These are phyloP conservation scores for Bidens hawaiensis DNA, from an alignment of 140 eudicot genomes.

Conservation along the genomic window DNA sequence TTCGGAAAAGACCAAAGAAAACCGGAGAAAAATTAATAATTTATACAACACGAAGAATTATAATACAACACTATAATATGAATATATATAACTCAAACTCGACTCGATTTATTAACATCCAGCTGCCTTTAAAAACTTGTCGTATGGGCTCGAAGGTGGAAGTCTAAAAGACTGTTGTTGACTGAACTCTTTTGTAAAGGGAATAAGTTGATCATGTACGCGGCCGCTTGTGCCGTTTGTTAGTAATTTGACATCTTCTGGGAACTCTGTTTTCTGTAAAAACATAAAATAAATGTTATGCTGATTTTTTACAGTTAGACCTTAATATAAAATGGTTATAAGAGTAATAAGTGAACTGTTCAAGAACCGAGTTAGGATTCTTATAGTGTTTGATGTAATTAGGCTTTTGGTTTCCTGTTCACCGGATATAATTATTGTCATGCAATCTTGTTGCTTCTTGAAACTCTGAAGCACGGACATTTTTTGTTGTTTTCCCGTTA, in stretches of 20 bases:
- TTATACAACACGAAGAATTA: slow-evolving; percentile 14
- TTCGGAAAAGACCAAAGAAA: slow-evolving; percentile 14
- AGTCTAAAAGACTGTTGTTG: slow-evolving; percentile 56
- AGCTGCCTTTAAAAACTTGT: slow-evolving; percentile 71
- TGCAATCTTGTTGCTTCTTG: slow-evolving; percentile 51
- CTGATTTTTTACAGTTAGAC: not conserved
- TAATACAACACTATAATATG: slow-evolving; percentile 12
- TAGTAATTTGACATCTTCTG: slow-evolving; percentile 12
- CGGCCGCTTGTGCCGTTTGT: slow-evolving; percentile 18
- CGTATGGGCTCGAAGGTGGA: slow-evolving; percentile 78
- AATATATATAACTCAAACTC: slow-evolving; percentile 8
- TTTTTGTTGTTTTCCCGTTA: slow-evolving; percentile 63
- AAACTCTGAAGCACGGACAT: slow-evolving; percentile 62
- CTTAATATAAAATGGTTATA: not conserved
- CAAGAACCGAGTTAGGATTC: slow-evolving; percentile 5
- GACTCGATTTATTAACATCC: slow-evolving; percentile 37
- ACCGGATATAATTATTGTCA: slow-evolving; percentile 27
- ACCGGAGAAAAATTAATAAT: not conserved
- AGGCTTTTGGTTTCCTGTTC: slow-evolving; percentile 29
- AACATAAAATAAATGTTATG: not conserved
- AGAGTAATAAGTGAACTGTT: not conserved
- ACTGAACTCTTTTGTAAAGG: slow-evolving; percentile 34
- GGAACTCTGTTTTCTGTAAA: slow-evolving; percentile 1
- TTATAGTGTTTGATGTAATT: slow-evolving; percentile 29
- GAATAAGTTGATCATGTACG: slow-evolving; percentile 20